Base-by-base conservation (phyloP, 768 basidiomycete species). In the Serendipita vermifera region DNA sequence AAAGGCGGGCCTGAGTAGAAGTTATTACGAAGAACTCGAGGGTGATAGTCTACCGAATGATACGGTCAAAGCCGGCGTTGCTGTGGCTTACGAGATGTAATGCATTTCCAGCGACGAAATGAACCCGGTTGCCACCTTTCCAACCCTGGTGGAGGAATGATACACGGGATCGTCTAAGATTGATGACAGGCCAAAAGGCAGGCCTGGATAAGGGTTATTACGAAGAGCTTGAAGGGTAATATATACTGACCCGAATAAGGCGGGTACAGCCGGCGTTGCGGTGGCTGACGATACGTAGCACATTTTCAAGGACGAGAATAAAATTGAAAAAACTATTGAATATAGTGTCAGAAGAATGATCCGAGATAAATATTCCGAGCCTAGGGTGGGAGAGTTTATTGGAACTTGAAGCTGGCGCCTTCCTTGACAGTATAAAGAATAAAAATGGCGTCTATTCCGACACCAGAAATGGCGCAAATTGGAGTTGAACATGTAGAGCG, bases 101-200 rank as follows among this genome's bases (percentile, higher is more conserved):
- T 43, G 40, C 40, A 5, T 22, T 20, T 20, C 22, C 29, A 43
- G 40, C 15, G 40, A 43, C 5, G 29, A 43, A 20, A 43, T 22
- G 22, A 27, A 87, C 62, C 82, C 84, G 2, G 73, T 88, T 2
- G 60, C 62, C 57, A 75, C 79, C 17, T 91, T 89, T 66, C 70
- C 86, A 38, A 75, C 77, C 32, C 83, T 87, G 62, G 87, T 91
- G 24, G 72, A 70, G 57, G 70, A 64, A 38, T 81, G 83, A 6
- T 89, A 86, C 77, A 70, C 75, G 63, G 87, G 87, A 0, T 87
- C 87, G n/a, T 91, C 88, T 67, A 89, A 89, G 68, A 76, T 75
- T 1, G 77, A 76, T 36, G 87, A 82, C 60, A 70, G 87, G 51
- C 78, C 40, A 79, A 64, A 80, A 75, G 66, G 87, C 87, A 1